Base-by-base conservation (phyloP, 108 stramenopile genomes). In the Cyclostephanos tholiformis region DNA sequence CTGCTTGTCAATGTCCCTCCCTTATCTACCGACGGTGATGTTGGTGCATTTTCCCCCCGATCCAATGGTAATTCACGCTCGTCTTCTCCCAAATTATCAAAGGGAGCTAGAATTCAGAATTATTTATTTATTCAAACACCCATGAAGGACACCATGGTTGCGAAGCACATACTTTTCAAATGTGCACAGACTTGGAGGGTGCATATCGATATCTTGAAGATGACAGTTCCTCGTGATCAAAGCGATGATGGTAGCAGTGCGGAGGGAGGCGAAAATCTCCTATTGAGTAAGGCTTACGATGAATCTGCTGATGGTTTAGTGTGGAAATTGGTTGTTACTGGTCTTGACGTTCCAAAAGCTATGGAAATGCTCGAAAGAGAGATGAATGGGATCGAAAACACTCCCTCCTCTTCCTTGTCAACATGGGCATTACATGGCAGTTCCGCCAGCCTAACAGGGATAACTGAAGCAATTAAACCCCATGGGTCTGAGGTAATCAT, bases 291-390 rank as follows among this genome's bases (percentile, higher is more conserved):
- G 57, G 87, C 87, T 0, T 59, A 89, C 52, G 69, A 88, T 4
- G 64, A 69, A 38, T 89, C 89, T 2, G 48, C 46, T 19, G 93
- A 95, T 79, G 90, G 90, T 0, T 75, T 61, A 7, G 75, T 88
- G 32, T 95, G 93, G 93, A 95, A 92, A 79, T 52, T 92, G 44
- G 81, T 80, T 14, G 77, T 92, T 53, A 69, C 86, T 20, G 93
- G 93, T 26, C 65, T 65, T 32, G 82, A 88, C 44, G 68, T 85
- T 12, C 46, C 65, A 19, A 87, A 87, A 52, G 93, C 93, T 13
- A 59, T 75, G 30, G 73, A 71, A 22, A 82, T 81, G 67, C 72
- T 95, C 48, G 82, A 86, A 56, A 91, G 86, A 49, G 35, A 30
- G 13, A 51, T 82, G 32, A 46, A 73, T 46, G 50, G 71, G 10